phyloP scores from a whole-genome alignment of 2,329 filamentous ascomycete genomes.

The Geosmithia putterillii region DNA sequence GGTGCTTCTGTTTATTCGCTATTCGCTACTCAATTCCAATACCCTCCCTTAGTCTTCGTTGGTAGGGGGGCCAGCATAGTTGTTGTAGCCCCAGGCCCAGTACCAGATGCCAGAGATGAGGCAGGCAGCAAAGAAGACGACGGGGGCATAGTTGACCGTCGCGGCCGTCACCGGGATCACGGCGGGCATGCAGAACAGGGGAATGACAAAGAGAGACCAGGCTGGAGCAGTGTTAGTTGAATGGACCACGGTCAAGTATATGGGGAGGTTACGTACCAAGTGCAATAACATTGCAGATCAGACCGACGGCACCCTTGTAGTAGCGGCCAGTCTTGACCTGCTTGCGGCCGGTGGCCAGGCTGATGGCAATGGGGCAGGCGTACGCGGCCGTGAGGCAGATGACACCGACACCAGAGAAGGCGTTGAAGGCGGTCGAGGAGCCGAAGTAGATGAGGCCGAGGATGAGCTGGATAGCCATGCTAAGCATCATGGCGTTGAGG shows the following conservation, averaged over 20 bases:
- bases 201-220: constrained; percentile 57
- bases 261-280: constrained; percentile 34
- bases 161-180: constrained; percentile 42
- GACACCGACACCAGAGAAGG: constrained; percentile 58
- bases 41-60: constrained; percentile 14
- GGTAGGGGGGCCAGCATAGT: constrained; percentile 53
- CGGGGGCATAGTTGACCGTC: constrained; percentile 62
- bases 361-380: constrained; percentile 53
- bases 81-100: constrained; percentile 54
- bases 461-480: constrained; percentile 50
- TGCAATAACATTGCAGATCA: constrained; percentile 51
- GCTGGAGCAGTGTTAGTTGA: constrained; percentile 20
- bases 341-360: constrained; percentile 45
- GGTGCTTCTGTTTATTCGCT: too few relatives aligned
- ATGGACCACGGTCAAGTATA: too few relatives aligned
- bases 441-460: constrained; percentile 60
- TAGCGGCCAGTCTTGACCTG: constrained; percentile 45
- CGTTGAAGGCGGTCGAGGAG: constrained; percentile 57
- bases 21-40: background rate
- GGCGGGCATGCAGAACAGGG: constrained; percentile 64
- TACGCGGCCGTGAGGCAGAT: constrained; percentile 60
- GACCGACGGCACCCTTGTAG: constrained; percentile 48
- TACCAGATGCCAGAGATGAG: constrained; percentile 54
- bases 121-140: constrained; percentile 58
- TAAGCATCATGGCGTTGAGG: constrained; percentile 61